Conservation (phyloP, 2,329 filamentous ascomycete genomes). For the Pseudogymnoascus sp. region DNA sequence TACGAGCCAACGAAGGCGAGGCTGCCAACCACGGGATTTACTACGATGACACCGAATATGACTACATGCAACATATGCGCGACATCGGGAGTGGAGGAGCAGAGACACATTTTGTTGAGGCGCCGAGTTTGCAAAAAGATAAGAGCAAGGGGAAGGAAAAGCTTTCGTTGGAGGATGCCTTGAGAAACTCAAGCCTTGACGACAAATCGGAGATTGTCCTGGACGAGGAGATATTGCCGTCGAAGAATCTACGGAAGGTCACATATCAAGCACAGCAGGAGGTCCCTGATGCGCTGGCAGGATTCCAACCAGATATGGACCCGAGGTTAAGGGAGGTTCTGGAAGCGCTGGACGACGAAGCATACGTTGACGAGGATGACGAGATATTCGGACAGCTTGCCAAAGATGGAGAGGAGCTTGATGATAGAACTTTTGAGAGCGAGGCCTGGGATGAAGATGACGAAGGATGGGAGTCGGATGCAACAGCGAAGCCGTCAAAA, state of each 20-base stretch:
- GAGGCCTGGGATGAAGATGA: constrained; percentile 56
- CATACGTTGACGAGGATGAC: constrained; percentile 74
- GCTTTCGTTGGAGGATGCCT: constrained; percentile 71
- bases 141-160: constrained; percentile 70
- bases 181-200: constrained; percentile 53
- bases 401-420: constrained; percentile 61
- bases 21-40: constrained; percentile 90
- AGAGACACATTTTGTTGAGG: constrained; percentile 76
- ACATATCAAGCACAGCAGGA: constrained; percentile 92
- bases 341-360: constrained; percentile 91
- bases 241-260: constrained; percentile 65
- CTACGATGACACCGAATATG: constrained; percentile 91
- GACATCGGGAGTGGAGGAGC: constrained; percentile 66
- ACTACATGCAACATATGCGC: constrained; percentile 98
- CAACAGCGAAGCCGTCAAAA: constrained; percentile 66
- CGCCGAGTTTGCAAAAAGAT: constrained; percentile 47
- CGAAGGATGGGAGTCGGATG: constrained; percentile 91
- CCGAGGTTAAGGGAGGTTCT: constrained; percentile 81
- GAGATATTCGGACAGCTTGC: constrained; percentile 75
- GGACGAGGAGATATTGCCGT: constrained; percentile 67
- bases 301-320: constrained; percentile 98
- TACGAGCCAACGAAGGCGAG: constrained; percentile 89
- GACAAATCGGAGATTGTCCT: constrained; percentile 50
- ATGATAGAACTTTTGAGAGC: constrained; percentile 72
- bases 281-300: constrained; percentile 80